Evolutionary conservation across 2,329 filamentous ascomycete species (phyloP), one percentile per base, ranked within the genome.

Genomic region (Epichloe sibirici): DNA sequence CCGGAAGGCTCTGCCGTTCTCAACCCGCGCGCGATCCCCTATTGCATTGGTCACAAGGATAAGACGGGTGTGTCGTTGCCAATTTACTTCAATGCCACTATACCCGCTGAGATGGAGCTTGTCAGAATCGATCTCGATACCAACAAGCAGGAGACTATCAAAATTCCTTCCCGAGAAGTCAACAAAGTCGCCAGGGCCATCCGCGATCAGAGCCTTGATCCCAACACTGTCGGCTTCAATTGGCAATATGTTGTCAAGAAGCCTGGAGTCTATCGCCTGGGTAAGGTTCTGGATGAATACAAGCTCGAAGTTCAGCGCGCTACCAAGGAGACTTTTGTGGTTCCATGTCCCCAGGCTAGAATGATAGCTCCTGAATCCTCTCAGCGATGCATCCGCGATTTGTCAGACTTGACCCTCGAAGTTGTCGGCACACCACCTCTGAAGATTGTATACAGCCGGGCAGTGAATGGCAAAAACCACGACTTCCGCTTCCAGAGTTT

Each of bases 1-100:
- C 93, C 93, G 2, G 93, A 98, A 74, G 94, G 94, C 74, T 93
- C 90, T 48, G 93, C 90, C 13, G 77, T 90, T 48, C 74, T 98
- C 57, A 98, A 98, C 63, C 89, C 90, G 0, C 79, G 90, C 46
- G 78, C 81, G 53, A 72, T 77, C n/a, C 79, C 90, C 0, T 93
- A 93, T 67, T 98, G 93, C 68, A 71, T 98, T 47, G 84, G 85
- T 53, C 73, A 75, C 56, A 75, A 77, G 44, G 73, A 78, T 23
- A 81, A 77, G 54, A 75, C 77, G 34, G 72, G 77, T 8, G 78
- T 83, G 40, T 74, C 78, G 49, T 72, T 98, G 34, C 93, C 91
- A 1, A 87, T 98, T 45, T 86, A 83, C 63, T 90, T 98, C 72
- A 98, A 98, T 67, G 88, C 95, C 56, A 97, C 91, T 5, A 81